Conservation (phyloP, 2,329 filamentous ascomycete species). For the Orbilia javanica region DNA sequence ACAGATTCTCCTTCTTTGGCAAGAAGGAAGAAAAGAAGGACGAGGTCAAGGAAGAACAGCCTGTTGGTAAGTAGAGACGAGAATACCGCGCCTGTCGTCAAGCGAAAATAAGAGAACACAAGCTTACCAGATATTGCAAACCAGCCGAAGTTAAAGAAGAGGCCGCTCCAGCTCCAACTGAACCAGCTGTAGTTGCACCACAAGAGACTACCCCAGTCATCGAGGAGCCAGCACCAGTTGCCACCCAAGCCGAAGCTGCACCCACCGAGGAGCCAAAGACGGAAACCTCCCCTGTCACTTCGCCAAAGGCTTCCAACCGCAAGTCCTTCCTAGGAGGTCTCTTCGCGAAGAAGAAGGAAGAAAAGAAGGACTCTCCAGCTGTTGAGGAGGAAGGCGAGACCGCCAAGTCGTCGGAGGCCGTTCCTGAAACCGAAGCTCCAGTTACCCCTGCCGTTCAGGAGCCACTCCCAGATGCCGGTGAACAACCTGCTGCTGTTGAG, state of each 20-base stretch:
- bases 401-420: constrained; percentile 20
- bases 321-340: constrained; percentile 51
- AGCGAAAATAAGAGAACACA: not conserved
- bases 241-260: constrained; percentile 19
- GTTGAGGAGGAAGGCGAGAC: constrained; percentile 42
- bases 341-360: constrained; percentile 43
- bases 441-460: constrained; percentile 3
- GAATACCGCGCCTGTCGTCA: not conserved
- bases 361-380: constrained; percentile 40
- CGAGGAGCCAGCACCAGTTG: constrained; percentile 16
- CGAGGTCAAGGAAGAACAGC: constrained; percentile 65
- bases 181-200: constrained; percentile 37
- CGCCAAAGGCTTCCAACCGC: constrained; percentile 43
- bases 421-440: constrained; percentile 30
- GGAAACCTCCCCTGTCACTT: constrained; percentile 52
- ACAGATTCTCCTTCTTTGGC: constrained; percentile 71
- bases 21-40: constrained; percentile 76
- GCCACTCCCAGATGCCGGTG: constrained; percentile 30
- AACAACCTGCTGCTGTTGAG: constrained; percentile 14
- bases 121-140: constrained; percentile 18
- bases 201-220: constrained; percentile 55
- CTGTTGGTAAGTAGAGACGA: constrained; percentile 50
- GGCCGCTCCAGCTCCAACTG: constrained; percentile 48
- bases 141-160: constrained; percentile 62
- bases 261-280: constrained; percentile 58